Base-by-base conservation (phyloP, 345 rosid genomes). In the Melaleuca quinquenervia region DNA sequence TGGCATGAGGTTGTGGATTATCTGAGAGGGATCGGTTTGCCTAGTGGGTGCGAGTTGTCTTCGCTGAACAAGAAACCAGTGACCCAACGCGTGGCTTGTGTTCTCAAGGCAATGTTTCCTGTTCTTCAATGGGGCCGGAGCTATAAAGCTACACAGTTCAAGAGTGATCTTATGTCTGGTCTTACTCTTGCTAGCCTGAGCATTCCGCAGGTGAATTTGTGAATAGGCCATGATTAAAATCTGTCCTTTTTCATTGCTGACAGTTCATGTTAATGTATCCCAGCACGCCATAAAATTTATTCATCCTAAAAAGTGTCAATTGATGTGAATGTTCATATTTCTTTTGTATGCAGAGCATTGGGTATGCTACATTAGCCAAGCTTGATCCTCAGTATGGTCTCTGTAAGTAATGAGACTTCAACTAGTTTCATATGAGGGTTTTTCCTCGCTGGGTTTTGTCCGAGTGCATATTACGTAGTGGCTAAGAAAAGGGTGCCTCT, bases 321-420 rank as follows among this genome's bases (percentile, higher is more conserved):
- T 83, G 48, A 70, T 21, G 48, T 55, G 76, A 27, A 29, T 11
- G 22, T 20, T 55, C 24, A 78, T 76, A 26, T 51, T 80, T 53
- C 49, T 44, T 58, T 36, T 84, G 80, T 29, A 16, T 87, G 88
- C 87, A 96, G 98, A 93, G 98, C 82, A 95, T 97, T 86, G 99
- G 99, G 83, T 97, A 96, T 88, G 99, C 99, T 32, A 93, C 97
- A 84, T 87, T 97, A 87, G 98, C 99, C 32, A 96, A 91, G 92
- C 98, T 97, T 85, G 98, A 95, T 92, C 98, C 99, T 86, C 94
- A 94, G 86, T 95, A 94, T 87, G 99, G 99, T 21, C 95, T 97
- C 84, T 95, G 98, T 95, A 92, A 95, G 97, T 89, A 76, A 41
- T 22, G 24, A 21, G 52, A 80, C 55, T 15, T 52, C 32, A 24